Base-by-base conservation (phyloP, 805 yeast species). In the Candida dajiaensis region DNA sequence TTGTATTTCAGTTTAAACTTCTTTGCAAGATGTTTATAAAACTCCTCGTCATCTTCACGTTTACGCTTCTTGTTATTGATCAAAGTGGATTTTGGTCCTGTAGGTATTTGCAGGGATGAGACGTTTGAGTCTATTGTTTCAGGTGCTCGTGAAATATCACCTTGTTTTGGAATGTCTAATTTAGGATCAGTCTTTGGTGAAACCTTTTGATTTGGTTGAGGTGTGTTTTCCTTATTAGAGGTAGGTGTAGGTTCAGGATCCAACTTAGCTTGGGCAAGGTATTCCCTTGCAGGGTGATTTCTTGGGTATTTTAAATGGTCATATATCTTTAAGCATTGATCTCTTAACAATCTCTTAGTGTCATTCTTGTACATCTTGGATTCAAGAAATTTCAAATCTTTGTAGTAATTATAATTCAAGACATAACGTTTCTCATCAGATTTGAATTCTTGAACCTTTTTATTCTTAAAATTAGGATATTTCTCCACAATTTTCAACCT, bases 1-100 rank as follows among this genome's bases (percentile, higher is more conserved):
- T 67, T 65, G 59, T 79, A 79, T 42, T 70, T 68, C 19, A 51
- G 43, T 47, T 67, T 71, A 67, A 79, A 79, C 54, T 72, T 72
- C 11, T 61, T 58, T 2, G 80, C 81, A 46, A 79, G 56, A 40
- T 64, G 68, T 42, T 56, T 58, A 55, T 72, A 66, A 49, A 73
- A 74, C n/a, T 66, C 64, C 36, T 61, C 56, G 42, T 57, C 52
- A 15, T 53, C 40, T n/a, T 44, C 43, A 1, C 46, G 31, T 39
- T 47, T 42, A 18, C 53, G 49, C 26, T 52, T 42, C 48, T 51
- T 43, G 41, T 22, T 45, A 28, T 28, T 28, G 21, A 47, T 49
- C 44, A 16, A 3, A 13, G 36, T 59, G 53, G 45, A 56, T 51
- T 8, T 59, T 62, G 15, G 66, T 64, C 12, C 41, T 4, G 31